A percentile compares a stretch with the other conserved stretches of the same genome.
Evolutionary conservation across 73 alveolate genomes (phyloP).

Genomic region (Uronychia binucleata): DNA sequence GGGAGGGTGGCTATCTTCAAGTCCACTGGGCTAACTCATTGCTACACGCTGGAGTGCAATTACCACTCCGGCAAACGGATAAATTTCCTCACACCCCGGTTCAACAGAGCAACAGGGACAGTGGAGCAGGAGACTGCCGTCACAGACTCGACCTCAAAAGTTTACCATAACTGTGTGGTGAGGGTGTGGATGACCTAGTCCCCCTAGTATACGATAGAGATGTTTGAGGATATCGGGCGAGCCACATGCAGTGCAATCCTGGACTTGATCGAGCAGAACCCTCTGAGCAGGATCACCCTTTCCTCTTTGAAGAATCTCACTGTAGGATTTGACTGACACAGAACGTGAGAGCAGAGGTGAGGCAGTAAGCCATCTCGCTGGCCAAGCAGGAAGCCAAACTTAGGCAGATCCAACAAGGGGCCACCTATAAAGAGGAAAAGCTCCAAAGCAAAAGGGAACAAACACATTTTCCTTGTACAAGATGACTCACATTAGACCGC

Average conservation of each 20-base stretch:
- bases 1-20: slow-evolving; percentile 96
- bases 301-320: slow-evolving; percentile 49
- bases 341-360: too few species aligned
- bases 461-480: too few species aligned
- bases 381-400: too few species aligned
- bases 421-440: too few species aligned
- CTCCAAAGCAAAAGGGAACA: too few species aligned
- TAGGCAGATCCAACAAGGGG: too few species aligned
- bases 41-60: slow-evolving; percentile 97
- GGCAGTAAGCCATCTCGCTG: too few species aligned
- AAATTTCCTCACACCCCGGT: slow-evolving; percentile 30
- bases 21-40: slow-evolving; percentile 82
- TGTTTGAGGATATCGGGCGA: slow-evolving; percentile 74
- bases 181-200: slow-evolving; percentile 28
- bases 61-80: slow-evolving; percentile 72
- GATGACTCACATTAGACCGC: too few species aligned
- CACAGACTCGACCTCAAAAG: slow-evolving; percentile 34
- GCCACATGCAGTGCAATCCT: slow-evolving; percentile 47
- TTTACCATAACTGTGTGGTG: slow-evolving; percentile 29
- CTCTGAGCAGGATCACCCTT: slow-evolving; percentile 47
- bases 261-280: slow-evolving; percentile 71
- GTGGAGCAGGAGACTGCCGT: slow-evolving; percentile 45
- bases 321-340: too few species aligned
- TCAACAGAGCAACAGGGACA: slow-evolving; percentile 26
- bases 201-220: slow-evolving; percentile 59